Conservation (phyloP, 2,329 filamentous ascomycete genomes). For the Epichloe amarillans region DNA sequence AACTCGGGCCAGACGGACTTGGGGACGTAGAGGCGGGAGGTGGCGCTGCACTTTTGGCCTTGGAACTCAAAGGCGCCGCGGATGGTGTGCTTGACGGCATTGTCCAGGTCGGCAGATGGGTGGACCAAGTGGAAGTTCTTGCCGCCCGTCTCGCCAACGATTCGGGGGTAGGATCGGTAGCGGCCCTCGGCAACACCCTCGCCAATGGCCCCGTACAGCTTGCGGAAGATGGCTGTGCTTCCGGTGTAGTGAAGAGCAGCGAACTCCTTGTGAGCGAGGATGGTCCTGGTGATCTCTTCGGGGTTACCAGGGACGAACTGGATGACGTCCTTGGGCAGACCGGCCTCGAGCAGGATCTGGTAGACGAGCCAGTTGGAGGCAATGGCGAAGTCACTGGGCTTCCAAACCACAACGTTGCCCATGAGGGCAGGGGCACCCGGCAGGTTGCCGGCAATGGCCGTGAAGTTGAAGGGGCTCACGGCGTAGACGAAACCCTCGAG, state of each 20-base stretch:
- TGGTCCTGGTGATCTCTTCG: conserved; percentile 65
- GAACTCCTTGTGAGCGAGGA: conserved; percentile 66
- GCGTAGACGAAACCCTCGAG: conserved; percentile 95
- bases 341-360: conserved; percentile 81
- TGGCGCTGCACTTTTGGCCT: conserved; percentile 83
- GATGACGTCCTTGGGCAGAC: conserved; percentile 77
- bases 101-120: conserved; percentile 60
- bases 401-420: conserved; percentile 94
- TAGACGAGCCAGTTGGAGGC: conserved; percentile 87
- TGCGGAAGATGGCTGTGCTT: conserved; percentile 81
- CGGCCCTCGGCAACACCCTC: conserved; percentile 66
- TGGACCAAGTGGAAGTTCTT: conserved; percentile 91
- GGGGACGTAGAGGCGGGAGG: conserved; percentile 67
- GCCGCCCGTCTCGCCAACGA: conserved; percentile 82
- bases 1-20: conserved; percentile 63
- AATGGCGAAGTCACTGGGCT: conserved; percentile 81
- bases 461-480: conserved; percentile 93
- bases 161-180: conserved; percentile 75
- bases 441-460: conserved; percentile 82
- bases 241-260: conserved; percentile 92
- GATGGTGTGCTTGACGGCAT: conserved; percentile 69
- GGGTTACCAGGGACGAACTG: conserved; percentile 89
- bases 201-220: conserved; percentile 77
- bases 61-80: conserved; percentile 85
- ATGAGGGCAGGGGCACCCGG: conserved; percentile 71